These are phyloP conservation scores for Pleurotus giganteus DNA, from an alignment of 768 basidiomycete species.

Conservation along the genomic window DNA sequence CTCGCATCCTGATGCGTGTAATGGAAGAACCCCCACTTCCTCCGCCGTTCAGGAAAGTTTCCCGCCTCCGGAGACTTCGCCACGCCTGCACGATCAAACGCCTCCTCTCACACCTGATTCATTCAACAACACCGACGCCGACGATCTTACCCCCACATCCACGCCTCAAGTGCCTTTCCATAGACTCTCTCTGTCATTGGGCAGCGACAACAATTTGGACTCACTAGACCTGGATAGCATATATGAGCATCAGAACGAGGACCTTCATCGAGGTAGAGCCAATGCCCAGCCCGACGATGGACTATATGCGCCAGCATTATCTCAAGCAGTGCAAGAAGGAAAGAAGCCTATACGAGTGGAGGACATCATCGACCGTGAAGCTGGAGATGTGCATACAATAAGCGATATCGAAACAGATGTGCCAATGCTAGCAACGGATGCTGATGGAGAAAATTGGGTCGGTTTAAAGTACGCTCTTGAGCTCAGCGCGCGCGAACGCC, in stretches of 20 bases:
- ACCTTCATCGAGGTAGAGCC: not conserved
- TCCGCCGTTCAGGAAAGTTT: not conserved
- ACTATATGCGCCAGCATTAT: conserved; percentile 12
- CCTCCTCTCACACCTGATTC: conserved; percentile 6
- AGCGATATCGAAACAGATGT: not conserved
- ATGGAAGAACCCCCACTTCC: not conserved
- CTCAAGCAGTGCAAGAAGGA: conserved; percentile 35
- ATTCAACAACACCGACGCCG: not conserved
- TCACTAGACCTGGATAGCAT: not conserved
- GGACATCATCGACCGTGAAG: conserved; percentile 17
- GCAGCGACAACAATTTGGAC: not conserved
- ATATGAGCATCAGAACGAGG: not conserved
- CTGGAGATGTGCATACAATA: not conserved
- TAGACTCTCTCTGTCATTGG: not conserved
- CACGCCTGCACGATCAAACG: not conserved
- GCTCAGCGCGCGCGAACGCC: conserved; percentile 36
- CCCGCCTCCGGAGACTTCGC: not conserved
- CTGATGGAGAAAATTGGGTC: conserved; percentile 37
- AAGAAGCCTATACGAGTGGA: conserved; percentile 32
- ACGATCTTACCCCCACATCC: not conserved
- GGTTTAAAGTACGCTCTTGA: conserved; percentile 43
- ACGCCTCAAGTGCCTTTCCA: conserved; percentile 1
- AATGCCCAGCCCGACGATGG: not conserved
- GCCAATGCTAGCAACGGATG: conserved; percentile 1
- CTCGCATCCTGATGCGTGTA: not conserved